These are phyloP conservation scores for Colletotrichum acutatum DNA, from an alignment of 2,329 filamentous ascomycete species.

Conservation along the genomic window DNA sequence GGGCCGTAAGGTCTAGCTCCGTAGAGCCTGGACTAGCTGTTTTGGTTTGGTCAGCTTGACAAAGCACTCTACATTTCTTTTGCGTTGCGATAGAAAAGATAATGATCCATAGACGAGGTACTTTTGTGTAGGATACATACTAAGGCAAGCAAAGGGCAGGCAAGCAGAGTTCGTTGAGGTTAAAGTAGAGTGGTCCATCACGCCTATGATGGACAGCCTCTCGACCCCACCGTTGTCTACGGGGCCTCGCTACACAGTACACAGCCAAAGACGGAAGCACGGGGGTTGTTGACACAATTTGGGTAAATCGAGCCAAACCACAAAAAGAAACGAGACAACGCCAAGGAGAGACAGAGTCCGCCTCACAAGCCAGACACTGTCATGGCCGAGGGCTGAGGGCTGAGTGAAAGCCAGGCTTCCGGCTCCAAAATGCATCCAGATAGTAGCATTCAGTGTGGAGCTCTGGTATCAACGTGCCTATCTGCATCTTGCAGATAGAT, in stretches of 20 bases:
- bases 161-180: slow-evolving; percentile 21
- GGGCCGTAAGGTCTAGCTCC: slow-evolving; percentile 51
- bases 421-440: slow-evolving; percentile 11
- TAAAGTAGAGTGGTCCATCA: slow-evolving; percentile 32
- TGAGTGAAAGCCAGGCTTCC: slow-evolving; percentile 2
- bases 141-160: not conserved
- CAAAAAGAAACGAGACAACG: slow-evolving; percentile 11
- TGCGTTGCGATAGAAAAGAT: not conserved
- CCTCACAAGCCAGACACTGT: slow-evolving; percentile 21
- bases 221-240: slow-evolving; percentile 15
- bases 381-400: not conserved
- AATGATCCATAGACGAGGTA: not conserved
- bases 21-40: slow-evolving; percentile 45
- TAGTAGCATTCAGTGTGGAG: slow-evolving; percentile 27
- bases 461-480: slow-evolving; percentile 30
- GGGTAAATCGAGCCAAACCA: slow-evolving; percentile 34
- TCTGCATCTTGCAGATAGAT: slow-evolving; percentile 31
- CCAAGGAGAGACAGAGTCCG: slow-evolving; percentile 13
- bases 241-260: slow-evolving; percentile 21
- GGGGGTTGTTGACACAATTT: slow-evolving; percentile 35
- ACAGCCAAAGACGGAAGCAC: slow-evolving; percentile 25
- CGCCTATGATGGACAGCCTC: not conserved
- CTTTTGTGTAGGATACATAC: not conserved
- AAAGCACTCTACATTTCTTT: slow-evolving; percentile 17
- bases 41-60: slow-evolving; percentile 34